Conservation (phyloP, 2,329 filamentous ascomycete genomes). For the Hymenoscyphus fraxineus region DNA sequence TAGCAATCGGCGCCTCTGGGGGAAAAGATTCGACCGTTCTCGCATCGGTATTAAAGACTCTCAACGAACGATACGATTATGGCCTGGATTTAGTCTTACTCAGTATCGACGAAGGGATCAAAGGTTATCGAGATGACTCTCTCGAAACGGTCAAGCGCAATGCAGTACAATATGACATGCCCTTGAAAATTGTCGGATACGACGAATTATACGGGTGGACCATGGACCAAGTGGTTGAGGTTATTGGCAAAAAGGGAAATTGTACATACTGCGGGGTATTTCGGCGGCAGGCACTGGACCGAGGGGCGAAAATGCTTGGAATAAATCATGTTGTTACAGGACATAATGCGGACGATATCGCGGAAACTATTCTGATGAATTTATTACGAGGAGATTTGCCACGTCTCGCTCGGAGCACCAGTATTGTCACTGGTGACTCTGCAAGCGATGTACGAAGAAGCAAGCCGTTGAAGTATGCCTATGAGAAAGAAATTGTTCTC, state of each 20-base stretch:
- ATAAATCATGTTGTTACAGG: constrained; percentile 95
- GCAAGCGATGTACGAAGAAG: constrained; percentile 89
- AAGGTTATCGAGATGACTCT: constrained; percentile 92
- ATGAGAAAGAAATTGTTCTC: constrained; percentile 97
- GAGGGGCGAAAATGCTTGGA: constrained; percentile 79
- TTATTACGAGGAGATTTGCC: constrained; percentile 85
- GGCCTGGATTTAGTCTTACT: constrained; percentile 80
- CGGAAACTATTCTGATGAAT: constrained; percentile 98
- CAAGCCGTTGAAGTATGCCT: constrained; percentile 96
- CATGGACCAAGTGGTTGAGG: constrained; percentile 97
- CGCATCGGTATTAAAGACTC: constrained; percentile 87
- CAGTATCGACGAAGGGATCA: constrained; percentile 96
- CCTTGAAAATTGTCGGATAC: constrained; percentile 88
- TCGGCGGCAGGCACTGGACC: constrained; percentile 85
- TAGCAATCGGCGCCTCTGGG: constrained; percentile 93
- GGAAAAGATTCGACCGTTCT: constrained; percentile 97
- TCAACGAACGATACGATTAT: constrained; percentile 88
- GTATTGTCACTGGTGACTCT: constrained; percentile 75
- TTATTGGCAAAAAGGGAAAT: constrained; percentile 96
- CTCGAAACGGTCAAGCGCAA: constrained; percentile 96
- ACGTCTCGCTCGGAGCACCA: constrained; percentile 81
- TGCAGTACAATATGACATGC: constrained; percentile 84
- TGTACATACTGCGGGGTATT: constrained; percentile 99
- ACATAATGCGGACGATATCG: constrained; percentile 95
- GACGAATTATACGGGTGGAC: constrained; percentile 96